A percentile compares a stretch with the other conserved stretches of the same genome.
Conservation (phyloP, 495 filamentous ascomycete genomes). For the Penicillium parvum region DNA sequence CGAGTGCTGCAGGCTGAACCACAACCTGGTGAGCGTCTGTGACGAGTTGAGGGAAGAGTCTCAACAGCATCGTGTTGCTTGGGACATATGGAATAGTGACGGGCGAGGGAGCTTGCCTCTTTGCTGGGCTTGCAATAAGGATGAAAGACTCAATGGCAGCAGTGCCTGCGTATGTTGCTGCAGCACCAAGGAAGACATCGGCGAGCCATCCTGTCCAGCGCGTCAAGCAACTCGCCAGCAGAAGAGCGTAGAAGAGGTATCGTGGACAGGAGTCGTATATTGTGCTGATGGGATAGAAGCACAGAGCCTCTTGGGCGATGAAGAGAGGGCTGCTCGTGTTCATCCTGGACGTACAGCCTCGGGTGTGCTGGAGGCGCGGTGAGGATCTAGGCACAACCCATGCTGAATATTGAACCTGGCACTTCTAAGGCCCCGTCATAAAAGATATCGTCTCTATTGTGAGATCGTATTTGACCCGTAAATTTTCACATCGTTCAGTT, state of each 20-base stretch:
- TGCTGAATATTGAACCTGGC: no score
- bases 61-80: slow-evolving; percentile 12
- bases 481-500: neutral
- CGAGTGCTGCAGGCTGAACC: slow-evolving; percentile 24
- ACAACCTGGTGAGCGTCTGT: slow-evolving; percentile 17
- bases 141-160: slow-evolving; percentile 35
- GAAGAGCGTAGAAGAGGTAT: slow-evolving; percentile 33
- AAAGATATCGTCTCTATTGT: no score
- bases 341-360: slow-evolving; percentile 14
- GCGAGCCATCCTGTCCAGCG: slow-evolving; percentile 35
- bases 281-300: slow-evolving; percentile 35
- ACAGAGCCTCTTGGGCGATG: slow-evolving; percentile 30
- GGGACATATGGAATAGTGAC: slow-evolving; percentile 27
- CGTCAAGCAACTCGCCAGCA: slow-evolving; percentile 25
- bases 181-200: slow-evolving; percentile 30
- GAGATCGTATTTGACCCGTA: no score
- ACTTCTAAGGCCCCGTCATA: no score
- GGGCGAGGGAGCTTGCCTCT: slow-evolving; percentile 5
- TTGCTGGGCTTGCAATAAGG: slow-evolving; percentile 19
- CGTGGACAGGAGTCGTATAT: slow-evolving; percentile 34
- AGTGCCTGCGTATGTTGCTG: slow-evolving; percentile 33
- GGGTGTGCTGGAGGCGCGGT: no score
- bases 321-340: slow-evolving; percentile 24
- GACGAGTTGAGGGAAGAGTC: slow-evolving; percentile 22
- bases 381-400: no score